Percentiles rank a stretch among this genome's conserved stretches.
phyloP scores from a whole-genome alignment of 169 alveolate genomes.

The Plasmodium ovale region DNA sequence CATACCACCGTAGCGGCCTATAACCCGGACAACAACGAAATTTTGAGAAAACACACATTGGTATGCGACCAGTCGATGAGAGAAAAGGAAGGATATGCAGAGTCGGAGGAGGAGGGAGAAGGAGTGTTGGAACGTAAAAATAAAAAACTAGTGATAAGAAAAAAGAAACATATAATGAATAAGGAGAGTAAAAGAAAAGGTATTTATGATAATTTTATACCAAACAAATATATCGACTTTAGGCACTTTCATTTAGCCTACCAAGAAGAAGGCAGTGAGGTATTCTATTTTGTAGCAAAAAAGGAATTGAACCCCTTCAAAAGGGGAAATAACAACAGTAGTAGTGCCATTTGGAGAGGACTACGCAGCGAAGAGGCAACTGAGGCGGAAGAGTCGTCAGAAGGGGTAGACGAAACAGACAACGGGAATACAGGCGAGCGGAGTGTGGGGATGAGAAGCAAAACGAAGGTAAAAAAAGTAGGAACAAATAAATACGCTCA shows the following conservation, averaged over 20 bases:
- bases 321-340: background rate
- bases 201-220: constrained; percentile 2
- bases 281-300: constrained; percentile 30
- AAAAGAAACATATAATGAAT: background rate
- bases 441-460: background rate
- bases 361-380: background rate
- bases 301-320: constrained; percentile 1
- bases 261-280: constrained; percentile 25
- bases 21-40: background rate
- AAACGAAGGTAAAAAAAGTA: background rate
- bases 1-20: background rate
- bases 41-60: background rate
- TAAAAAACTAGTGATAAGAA: background rate
- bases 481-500: background rate
- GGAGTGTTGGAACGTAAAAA: too few species aligned
- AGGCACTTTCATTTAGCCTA: constrained; percentile 42
- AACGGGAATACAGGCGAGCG: background rate
- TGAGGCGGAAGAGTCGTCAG: background rate
- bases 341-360: background rate
- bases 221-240: constrained; percentile 35
- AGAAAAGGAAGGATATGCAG: background rate
- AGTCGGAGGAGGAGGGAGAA: background rate
- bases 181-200: constrained; percentile 8
- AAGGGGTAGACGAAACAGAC: background rate
- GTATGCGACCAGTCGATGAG: background rate